Conservation (phyloP, 1,284 basidiomycete species). For the Mycena citricolor region DNA sequence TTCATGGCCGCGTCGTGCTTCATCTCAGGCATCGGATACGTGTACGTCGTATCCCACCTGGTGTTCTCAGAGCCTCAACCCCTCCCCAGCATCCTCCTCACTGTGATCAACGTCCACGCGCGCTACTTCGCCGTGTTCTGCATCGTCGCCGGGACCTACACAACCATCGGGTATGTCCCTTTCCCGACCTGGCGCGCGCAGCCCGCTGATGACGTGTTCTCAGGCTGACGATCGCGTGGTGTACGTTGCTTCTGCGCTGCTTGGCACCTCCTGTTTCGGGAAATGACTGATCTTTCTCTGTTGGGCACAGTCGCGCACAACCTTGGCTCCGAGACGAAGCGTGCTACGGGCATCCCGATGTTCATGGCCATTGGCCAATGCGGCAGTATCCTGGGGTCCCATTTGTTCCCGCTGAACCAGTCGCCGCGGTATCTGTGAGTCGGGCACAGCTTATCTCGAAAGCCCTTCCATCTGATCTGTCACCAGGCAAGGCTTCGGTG, state of each 20-base stretch:
- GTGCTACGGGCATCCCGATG: conserved; percentile 70
- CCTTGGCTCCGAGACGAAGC: conserved; percentile 75
- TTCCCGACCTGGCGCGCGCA: too few relatives aligned
- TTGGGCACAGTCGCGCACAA: conserved; percentile 66
- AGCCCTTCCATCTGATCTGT: conserved; percentile 4
- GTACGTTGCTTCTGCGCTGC: conserved; percentile 10
- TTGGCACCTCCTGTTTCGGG: too few relatives aligned
- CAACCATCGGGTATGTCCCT: conserved; percentile 20
- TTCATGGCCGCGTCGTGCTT: conserved; percentile 49
- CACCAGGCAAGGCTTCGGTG: conserved; percentile 64
- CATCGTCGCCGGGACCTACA: conserved; percentile 22
- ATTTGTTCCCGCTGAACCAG: conserved; percentile 65
- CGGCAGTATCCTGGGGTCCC: conserved; percentile 70
- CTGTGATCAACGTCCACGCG: conserved; percentile 17
- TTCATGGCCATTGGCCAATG: conserved; percentile 77
- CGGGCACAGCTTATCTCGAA: too few relatives aligned
- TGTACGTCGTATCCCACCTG: too few relatives aligned
- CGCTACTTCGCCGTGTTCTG: conserved; percentile 23
- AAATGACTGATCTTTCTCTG: too few relatives aligned
- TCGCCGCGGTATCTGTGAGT: conserved; percentile 63
- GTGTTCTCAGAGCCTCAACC: too few relatives aligned
- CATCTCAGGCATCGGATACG: conserved; percentile 64
- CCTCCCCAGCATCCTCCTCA: conserved; percentile 37
- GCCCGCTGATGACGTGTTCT: background rate
- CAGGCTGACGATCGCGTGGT: conserved; percentile 21